Conservation (phyloP, 441 rosid genomes). For the Breynia disticha region DNA sequence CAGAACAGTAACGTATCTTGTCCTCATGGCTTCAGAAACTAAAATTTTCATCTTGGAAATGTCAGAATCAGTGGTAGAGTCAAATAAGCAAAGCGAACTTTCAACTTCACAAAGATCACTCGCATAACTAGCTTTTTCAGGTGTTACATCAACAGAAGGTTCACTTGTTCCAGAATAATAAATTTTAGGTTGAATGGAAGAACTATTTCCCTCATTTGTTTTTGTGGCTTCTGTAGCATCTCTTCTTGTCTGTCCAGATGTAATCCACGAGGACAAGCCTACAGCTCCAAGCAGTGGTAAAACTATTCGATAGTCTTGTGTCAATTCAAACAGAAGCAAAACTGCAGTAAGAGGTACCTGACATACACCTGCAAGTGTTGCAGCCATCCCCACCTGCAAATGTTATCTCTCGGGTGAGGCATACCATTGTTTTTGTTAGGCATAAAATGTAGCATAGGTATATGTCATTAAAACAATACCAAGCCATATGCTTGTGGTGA, state of each 20-base stretch:
- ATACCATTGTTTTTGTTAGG: no score
- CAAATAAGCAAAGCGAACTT: slow-evolving; percentile 77
- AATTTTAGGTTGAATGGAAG: slow-evolving; percentile 18
- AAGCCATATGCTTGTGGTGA: slow-evolving; percentile 97
- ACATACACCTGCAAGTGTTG: slow-evolving; percentile 98
- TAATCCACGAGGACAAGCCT: slow-evolving; percentile 90
- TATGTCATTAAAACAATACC: slow-evolving; percentile 40
- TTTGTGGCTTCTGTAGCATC: slow-evolving; percentile 33
- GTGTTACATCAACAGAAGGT: slow-evolving; percentile 16
- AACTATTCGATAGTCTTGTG: slow-evolving; percentile 89
- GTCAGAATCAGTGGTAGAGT: slow-evolving; percentile 29
- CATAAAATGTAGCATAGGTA: neutral
- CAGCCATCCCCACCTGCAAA: slow-evolving; percentile 96
- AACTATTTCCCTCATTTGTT: slow-evolving; percentile 24
- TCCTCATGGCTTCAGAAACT: slow-evolving; percentile 91
- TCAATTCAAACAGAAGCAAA: slow-evolving; percentile 77
- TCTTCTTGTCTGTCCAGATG: slow-evolving; percentile 64
- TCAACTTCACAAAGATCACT: slow-evolving; percentile 76
- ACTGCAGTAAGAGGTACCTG: slow-evolving; percentile 96
- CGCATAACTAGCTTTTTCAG: slow-evolving; percentile 23
- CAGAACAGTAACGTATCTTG: slow-evolving; percentile 58
- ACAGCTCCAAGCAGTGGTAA: slow-evolving; percentile 85
- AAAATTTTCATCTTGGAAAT: slow-evolving; percentile 34
- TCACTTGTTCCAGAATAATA: slow-evolving; percentile 18
- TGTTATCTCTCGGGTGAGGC: slow-evolving; percentile 4